A percentile compares a stretch with the other conserved stretches of the same genome.
Evolutionary conservation across 2,329 filamentous ascomycete genomes (phyloP).

Genomic region (Monosporascus sp.): DNA sequence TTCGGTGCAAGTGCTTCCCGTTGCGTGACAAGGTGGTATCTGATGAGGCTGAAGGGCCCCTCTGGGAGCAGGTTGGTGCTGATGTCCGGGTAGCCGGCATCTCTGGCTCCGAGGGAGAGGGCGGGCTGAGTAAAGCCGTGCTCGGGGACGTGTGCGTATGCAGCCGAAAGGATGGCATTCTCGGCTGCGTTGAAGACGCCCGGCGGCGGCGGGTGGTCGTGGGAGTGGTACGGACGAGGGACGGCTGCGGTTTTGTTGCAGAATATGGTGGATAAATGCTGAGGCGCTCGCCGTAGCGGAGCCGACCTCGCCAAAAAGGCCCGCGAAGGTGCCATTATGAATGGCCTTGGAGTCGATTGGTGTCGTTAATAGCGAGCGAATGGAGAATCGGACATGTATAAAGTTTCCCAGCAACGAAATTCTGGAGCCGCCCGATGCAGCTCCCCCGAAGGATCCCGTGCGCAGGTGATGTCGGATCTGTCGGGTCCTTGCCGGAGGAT

Average conservation of each 20-base stretch:
- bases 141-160: slow-evolving; percentile 70
- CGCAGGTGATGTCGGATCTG: no score
- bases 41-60: slow-evolving; percentile 76
- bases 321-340: slow-evolving; percentile 22
- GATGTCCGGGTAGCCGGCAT: slow-evolving; percentile 82
- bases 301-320: slow-evolving; percentile 12
- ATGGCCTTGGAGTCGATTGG: not conserved
- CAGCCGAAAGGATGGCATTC: slow-evolving; percentile 73
- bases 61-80: slow-evolving; percentile 77
- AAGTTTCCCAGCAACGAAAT: no score
- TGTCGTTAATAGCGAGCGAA: not conserved
- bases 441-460: no score
- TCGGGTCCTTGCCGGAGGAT: no score
- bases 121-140: slow-evolving; percentile 77
- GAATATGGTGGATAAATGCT: not conserved
- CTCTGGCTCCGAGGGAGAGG: slow-evolving; percentile 72
- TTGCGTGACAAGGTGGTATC: slow-evolving; percentile 68
- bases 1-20: slow-evolving; percentile 52
- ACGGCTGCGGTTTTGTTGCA: slow-evolving; percentile 4
- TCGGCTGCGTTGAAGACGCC: slow-evolving; percentile 65
- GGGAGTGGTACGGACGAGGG: slow-evolving; percentile 61
- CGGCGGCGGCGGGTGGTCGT: slow-evolving; percentile 59
- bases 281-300: slow-evolving; percentile 3
- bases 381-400: no score
- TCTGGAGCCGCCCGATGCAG: no score